Evolutionary conservation across 1,139 yeast species (phyloP), one percentile per base, ranked within the genome.

Genomic region (Arxiozyma heterogenica): DNA sequence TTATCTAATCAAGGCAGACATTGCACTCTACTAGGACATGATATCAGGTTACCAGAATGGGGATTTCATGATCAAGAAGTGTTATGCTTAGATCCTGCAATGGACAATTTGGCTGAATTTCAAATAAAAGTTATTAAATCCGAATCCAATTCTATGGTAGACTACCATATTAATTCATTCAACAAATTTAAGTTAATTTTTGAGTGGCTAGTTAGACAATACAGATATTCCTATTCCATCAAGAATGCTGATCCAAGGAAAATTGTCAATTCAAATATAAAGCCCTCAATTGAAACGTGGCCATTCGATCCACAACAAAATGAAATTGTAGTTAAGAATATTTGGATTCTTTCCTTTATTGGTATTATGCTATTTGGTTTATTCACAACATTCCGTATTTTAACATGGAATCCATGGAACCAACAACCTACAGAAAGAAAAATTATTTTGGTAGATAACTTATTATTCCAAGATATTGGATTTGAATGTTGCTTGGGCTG

Each of bases 51-150:
- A 45, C 94, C 94, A 4, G 75, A 74, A 1, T 84, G 90, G 89
- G 94, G 83, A 0, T 75, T 74, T 58, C 73, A 75, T 41, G 94
- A 86, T 62, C 83, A 82, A 66, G 96, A 89, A 70, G 88, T 87
- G 2, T 70, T 85, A 23, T 89, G 96, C 68, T 77, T 86, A 41
- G 79, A 79, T 46, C 79, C 78, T 41, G 89, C 95, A 15, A 79
- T 79, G 3, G 68, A 74, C 41, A 76, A 79, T 15, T 78, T 81
- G 60, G 75, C 91, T 0, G 68, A 79, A 48, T 87, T 94, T 83
- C 78, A 74, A 59, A 73, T 87, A 11, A 42, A 34, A 2, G 22
- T 52, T 4, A 38, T 52, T 1, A 41, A 23, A 20, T 41, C 52
- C 4, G 22, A 42, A 20, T 4, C 34, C 4, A 17, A 22, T 8